Evolutionary conservation across 169 alveolate species (phyloP), one percentile per base, ranked within the genome.

Genomic region (Plasmodium relictum): DNA sequence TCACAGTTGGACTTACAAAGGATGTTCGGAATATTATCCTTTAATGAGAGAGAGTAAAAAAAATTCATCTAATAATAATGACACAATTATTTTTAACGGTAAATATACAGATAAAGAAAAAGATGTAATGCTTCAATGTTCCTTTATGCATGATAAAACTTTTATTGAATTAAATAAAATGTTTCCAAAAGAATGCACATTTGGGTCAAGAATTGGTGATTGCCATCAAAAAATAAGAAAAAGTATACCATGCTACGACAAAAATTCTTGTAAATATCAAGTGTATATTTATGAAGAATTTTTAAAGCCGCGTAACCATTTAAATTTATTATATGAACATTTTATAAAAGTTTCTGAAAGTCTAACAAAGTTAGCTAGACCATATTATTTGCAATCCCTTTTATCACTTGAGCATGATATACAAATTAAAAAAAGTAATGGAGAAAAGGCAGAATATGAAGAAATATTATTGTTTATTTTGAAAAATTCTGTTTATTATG

Each of bases 261-360:
- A 70, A 9, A 31, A 48, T 2, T 44, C 92, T 65, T 92, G 95
- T 74, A 66, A 10, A 16, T 69, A 88, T 37, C 78, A 78, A 45
- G 2, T 22, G 16, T 92, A 88, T 74, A 74, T 92, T 20, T 66
- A 78, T 58, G 72, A 92, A 65, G 58, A 87, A 24, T 92, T 92
- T 76, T 73, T 65, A 62, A 86, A 92, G 37, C 95, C 95, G 18
- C 88, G 37, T 39, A 88, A 92, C 72, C 76, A 88, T 71, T 80
- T 44, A 50, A 78, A 85, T 61, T 88, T 88, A 24, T 63, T 92
- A 3, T 62, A 86, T 63, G 89, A 92, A 22, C 95, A 92, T 88
- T 91, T 91, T 85, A 92, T 92, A 65, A 92, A 89, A 61, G 93
- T 92, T 7, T 66, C 92, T 22, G 95, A 92, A 88, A 74, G 88